Conservation (phyloP, 2,329 filamentous ascomycete species). For the Trichoderma simmonsii region DNA sequence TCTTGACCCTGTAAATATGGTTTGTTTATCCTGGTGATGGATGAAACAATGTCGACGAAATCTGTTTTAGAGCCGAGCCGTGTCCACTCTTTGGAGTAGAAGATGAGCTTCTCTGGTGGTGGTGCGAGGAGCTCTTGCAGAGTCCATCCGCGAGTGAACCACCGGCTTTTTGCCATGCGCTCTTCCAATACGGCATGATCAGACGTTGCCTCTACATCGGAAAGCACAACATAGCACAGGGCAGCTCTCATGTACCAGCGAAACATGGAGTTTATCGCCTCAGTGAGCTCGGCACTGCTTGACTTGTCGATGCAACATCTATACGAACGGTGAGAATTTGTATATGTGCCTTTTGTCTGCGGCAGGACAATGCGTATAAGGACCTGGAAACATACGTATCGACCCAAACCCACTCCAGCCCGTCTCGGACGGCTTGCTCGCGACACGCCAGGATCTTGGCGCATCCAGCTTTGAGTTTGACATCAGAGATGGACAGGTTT, state of each 20-base stretch:
- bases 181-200: neutral
- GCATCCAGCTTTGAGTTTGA: neutral
- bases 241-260: neutral
- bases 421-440: neutral
- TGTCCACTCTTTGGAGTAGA: neutral
- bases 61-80: neutral
- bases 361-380: rapidly evolving
- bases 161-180: neutral
- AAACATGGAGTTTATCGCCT: neutral
- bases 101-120: neutral
- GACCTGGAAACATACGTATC: neutral
- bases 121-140: neutral
- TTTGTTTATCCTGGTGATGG: neutral
- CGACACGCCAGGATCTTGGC: neutral
- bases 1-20: neutral
- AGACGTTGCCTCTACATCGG: neutral
- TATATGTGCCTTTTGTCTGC: neutral
- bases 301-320: neutral
- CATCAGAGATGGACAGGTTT: neutral
- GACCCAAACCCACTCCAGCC: neutral
- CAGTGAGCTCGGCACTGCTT: neutral
- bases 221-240: neutral
- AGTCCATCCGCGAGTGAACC: neutral
- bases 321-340: neutral
- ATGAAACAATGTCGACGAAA: neutral